phyloP scores from a whole-genome alignment of 768 basidiomycete species.

The Coprinopsis strossmayeri region DNA sequence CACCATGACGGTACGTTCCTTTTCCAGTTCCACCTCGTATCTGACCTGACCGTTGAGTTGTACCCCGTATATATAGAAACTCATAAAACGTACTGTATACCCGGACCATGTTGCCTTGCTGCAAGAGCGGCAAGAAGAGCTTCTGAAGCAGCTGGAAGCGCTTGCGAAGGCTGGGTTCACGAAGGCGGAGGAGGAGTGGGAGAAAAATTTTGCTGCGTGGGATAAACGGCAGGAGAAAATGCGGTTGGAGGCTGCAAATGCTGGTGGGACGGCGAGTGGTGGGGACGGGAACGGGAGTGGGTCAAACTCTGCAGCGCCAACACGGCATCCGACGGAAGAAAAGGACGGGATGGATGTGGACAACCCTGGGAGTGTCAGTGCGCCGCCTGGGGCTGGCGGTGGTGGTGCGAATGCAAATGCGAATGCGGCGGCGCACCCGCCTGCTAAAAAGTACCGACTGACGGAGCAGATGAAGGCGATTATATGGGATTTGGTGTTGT shows the following conservation, averaged over 20 bases:
- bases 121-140: constrained; percentile 57
- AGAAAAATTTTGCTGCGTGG: constrained; percentile 64
- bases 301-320: constrained; percentile 28
- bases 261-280: constrained; percentile 9
- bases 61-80: constrained; percentile 50
- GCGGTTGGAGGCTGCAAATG: constrained; percentile 26
- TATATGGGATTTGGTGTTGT: constrained; percentile 73
- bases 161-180: constrained; percentile 61
- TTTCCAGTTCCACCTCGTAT: neutral
- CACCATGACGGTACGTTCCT: constrained; percentile 70
- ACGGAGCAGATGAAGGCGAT: constrained; percentile 75
- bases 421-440: constrained; percentile 43
- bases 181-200: constrained; percentile 72
- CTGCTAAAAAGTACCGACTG: constrained; percentile 70
- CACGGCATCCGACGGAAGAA: constrained; percentile 41
- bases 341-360: constrained; percentile 21
- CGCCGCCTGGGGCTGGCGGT: constrained; percentile 14
- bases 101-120: constrained; percentile 63
- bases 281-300: constrained; percentile 12
- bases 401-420: constrained; percentile 17
- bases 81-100: constrained; percentile 88
- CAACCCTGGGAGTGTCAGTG: neutral
- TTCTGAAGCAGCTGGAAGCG: constrained; percentile 55
- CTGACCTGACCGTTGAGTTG: neutral
- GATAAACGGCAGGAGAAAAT: constrained; percentile 57